Conservation (phyloP, 352 stramenopile genomes). For the Hyaloperonospora arabidopsidis region DNA sequence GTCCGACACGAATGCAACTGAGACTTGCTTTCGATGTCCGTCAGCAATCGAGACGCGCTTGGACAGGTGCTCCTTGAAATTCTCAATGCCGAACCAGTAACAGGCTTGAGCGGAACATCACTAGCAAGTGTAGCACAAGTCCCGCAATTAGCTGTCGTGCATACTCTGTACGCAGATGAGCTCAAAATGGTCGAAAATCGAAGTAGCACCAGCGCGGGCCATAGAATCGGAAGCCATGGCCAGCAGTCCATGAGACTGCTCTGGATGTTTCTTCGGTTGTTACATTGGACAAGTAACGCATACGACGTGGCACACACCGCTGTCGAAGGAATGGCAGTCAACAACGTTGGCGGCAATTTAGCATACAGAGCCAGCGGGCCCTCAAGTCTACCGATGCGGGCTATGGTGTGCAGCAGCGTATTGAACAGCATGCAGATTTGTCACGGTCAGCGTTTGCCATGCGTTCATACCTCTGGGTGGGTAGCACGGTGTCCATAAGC, state of each 20-base stretch:
- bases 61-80: conserved; percentile 47
- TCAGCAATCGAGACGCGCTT: conserved; percentile 24
- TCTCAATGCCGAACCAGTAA: conserved; percentile 91
- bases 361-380: conserved; percentile 62
- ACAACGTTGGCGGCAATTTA: conserved; percentile 81
- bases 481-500: too few relatives aligned
- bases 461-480: conserved; percentile 45
- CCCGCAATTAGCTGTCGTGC: conserved; percentile 52
- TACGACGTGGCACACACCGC: conserved; percentile 93
- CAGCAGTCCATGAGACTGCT: conserved; percentile 32
- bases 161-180: conserved; percentile 75
- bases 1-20: conserved; percentile 79
- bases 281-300: conserved; percentile 57
- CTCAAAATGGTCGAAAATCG: conserved; percentile 80
- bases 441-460: conserved; percentile 42
- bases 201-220: conserved; percentile 46
- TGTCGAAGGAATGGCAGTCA: conserved; percentile 90
- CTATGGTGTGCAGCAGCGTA: conserved; percentile 59
- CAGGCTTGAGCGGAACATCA: conserved; percentile 93
- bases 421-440: conserved; percentile 36
- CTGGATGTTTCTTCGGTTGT: conserved; percentile 32
- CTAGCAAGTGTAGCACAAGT: conserved; percentile 85
- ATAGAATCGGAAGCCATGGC: conserved; percentile 44
- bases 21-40: conserved; percentile 26
- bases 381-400: conserved; percentile 53